A percentile compares a stretch with the other conserved stretches of the same genome.
phyloP scores from a whole-genome alignment of 129 eudicot species.

The Glebionis coronaria region DNA sequence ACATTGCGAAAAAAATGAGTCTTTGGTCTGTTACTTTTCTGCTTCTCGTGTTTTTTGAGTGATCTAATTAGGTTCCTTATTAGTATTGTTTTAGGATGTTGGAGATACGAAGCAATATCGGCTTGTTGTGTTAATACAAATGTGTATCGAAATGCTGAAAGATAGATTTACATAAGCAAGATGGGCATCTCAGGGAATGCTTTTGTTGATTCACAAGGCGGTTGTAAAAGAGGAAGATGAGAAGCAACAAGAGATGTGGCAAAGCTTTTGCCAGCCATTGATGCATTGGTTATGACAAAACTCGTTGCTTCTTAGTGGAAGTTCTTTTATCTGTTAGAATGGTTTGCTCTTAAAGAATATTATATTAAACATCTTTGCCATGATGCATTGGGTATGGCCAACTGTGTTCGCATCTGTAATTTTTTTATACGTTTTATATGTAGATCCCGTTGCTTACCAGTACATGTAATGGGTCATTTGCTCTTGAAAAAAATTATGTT shows the following conservation, averaged over 20 bases:
- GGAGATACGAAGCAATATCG: slow-evolving; percentile 74
- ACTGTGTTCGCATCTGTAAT: slow-evolving; percentile 49
- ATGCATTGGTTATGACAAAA: slow-evolving; percentile 64
- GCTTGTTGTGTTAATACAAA: slow-evolving; percentile 43
- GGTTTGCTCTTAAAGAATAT: too few species aligned
- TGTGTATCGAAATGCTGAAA: slow-evolving; percentile 61
- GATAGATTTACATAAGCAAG: slow-evolving; percentile 96
- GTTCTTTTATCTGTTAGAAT: too few species aligned
- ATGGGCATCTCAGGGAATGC: slow-evolving; percentile 78
- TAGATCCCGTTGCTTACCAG: slow-evolving; percentile 1
- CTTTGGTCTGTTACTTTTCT: too few species aligned
- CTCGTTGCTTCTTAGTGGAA: slow-evolving; percentile 46
- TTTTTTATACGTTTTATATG: not conserved
- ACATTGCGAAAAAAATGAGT: too few species aligned
- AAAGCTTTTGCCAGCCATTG: slow-evolving; percentile 80
- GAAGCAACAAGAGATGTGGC: slow-evolving; percentile 51
- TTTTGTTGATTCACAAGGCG: too few species aligned
- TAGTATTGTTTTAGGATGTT: slow-evolving; percentile 46
- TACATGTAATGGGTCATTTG: slow-evolving; percentile 26
- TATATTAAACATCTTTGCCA: slow-evolving; percentile 75
- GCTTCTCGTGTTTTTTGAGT: not conserved
- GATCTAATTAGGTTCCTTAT: not conserved
- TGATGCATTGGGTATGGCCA: slow-evolving; percentile 63
- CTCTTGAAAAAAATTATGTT: slow-evolving; percentile 8
- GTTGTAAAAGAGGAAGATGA: slow-evolving; percentile 38